A percentile compares a stretch with the other conserved stretches of the same genome.
Evolutionary conservation across 345 rosid species (phyloP).

Genomic region (Pistacia atlantica): DNA sequence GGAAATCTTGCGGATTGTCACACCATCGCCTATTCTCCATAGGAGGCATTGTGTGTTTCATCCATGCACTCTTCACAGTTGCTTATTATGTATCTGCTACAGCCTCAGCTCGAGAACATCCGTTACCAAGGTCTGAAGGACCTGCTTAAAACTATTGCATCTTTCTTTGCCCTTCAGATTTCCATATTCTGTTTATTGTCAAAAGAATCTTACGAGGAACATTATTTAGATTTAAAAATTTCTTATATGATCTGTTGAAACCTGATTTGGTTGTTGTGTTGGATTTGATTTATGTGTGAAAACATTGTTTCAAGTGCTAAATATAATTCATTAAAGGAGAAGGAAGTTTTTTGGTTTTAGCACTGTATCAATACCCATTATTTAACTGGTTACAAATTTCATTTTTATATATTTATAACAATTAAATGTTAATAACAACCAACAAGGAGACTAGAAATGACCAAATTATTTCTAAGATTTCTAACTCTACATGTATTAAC

Average conservation of each 20-base stretch:
- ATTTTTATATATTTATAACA: too few species aligned
- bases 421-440: too few species aligned
- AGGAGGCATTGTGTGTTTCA: constrained; percentile 84
- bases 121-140: neutral
- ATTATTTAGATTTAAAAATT: neutral
- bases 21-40: constrained; percentile 62
- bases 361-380: too few species aligned
- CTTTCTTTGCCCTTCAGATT: neutral
- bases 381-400: too few species aligned
- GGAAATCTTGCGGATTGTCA: constrained; percentile 61
- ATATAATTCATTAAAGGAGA: too few species aligned
- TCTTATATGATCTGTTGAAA: too few species aligned
- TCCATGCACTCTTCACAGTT: constrained; percentile 68
- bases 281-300: neutral
- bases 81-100: constrained; percentile 79
- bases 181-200: neutral
- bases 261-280: neutral
- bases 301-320: too few species aligned
- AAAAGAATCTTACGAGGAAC: too few species aligned
- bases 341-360: too few species aligned
- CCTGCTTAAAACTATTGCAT: constrained; percentile 10
- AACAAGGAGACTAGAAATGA: too few species aligned
- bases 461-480: too few species aligned
- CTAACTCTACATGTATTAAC: too few species aligned
- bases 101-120: constrained; percentile 52